Evolutionary conservation across 371 early-diverging fungal species (phyloP).

Genomic region (Cokeromyces recurvatus): DNA sequence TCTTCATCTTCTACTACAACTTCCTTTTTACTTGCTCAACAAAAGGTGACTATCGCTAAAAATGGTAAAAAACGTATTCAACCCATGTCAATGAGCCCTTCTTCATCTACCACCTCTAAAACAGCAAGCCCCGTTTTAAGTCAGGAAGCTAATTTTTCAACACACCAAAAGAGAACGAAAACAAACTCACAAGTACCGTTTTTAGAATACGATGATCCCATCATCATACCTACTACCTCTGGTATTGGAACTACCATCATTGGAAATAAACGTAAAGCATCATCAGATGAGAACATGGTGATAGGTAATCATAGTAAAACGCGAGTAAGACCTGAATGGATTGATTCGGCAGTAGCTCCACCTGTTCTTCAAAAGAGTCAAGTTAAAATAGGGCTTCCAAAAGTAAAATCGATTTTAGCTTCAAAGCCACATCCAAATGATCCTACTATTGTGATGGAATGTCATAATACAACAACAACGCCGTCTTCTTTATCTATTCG

Average conservation of each 20-base stretch:
- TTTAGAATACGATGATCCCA: constrained; percentile 12
- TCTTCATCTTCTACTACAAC: too few relatives aligned
- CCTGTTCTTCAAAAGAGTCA: constrained; percentile 43
- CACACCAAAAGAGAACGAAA: neutral
- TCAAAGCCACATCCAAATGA: constrained; percentile 23
- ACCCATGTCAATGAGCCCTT: constrained; percentile 55
- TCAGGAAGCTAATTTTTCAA: too few relatives aligned
- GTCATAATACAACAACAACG: constrained; percentile 39
- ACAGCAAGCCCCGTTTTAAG: too few relatives aligned
- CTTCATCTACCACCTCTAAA: neutral
- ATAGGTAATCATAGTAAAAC: constrained; percentile 7
- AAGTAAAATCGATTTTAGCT: constrained; percentile 42
- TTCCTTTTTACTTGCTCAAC: constrained; percentile 28
- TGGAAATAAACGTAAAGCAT: constrained; percentile 49
- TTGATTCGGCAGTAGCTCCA: constrained; percentile 40
- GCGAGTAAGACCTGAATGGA: constrained; percentile 25
- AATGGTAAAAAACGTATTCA: constrained; percentile 80
- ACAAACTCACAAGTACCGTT: neutral
- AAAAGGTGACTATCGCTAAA: constrained; percentile 63
- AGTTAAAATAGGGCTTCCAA: constrained; percentile 51
- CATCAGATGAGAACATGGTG: constrained; percentile 12
- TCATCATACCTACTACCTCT: constrained; percentile 27
- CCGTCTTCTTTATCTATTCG: too few relatives aligned
- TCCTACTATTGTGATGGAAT: constrained; percentile 39
- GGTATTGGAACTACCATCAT: constrained; percentile 35